Evolutionary conservation across 345 rosid species (phyloP), one percentile per base, ranked within the genome.

Genomic region (Garcia nutans): DNA sequence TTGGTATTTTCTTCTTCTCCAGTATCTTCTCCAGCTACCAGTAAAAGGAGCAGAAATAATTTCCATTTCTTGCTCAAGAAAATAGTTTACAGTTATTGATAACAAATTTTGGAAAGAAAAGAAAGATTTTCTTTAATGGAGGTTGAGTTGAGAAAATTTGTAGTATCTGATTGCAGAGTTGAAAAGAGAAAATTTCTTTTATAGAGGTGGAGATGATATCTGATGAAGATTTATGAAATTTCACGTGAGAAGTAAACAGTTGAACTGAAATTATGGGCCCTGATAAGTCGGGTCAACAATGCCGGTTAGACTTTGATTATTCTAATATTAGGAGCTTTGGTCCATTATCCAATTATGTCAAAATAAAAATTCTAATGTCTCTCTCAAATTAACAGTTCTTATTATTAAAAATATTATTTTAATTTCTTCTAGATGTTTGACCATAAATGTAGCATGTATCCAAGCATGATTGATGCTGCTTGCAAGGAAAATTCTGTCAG

Each of bases 1-100:
- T 56, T 77, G 81, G 73, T 86, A 84, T 23, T 73, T 22, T 42
- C 73, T 81, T 73, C 87, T 82, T 75, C 82, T 74, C 84, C 79
- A 74, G 77, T 69, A 77, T 70, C 83, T 81, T 71, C 65, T 74
- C 82, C 82, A 68, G n/a, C 79, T 61, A 2, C 71, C 74, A 2
- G 56, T 65, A 31, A 74, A 45, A 28, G 81, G 45, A 37, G 57
- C 68, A 1, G 75, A 56, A 42, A 73, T 63, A 0, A 76, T 44
- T 31, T 80, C 84, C 87, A 82, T 78, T 76, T 54, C 8, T 24
- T 0, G 56, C 12, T 71, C 33, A 0, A 19, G 33, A 5, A 42
- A 23, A 47, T 47, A 15, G 11, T 37, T 37, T 37, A 6, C 6
- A 37, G 41, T 37, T 37, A 37, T 37, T 5, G 41, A 37, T 37